A percentile compares a stretch with the other conserved stretches of the same genome.
Conservation (phyloP, 1,284 basidiomycete genomes). For the Takashimella koratensis region DNA sequence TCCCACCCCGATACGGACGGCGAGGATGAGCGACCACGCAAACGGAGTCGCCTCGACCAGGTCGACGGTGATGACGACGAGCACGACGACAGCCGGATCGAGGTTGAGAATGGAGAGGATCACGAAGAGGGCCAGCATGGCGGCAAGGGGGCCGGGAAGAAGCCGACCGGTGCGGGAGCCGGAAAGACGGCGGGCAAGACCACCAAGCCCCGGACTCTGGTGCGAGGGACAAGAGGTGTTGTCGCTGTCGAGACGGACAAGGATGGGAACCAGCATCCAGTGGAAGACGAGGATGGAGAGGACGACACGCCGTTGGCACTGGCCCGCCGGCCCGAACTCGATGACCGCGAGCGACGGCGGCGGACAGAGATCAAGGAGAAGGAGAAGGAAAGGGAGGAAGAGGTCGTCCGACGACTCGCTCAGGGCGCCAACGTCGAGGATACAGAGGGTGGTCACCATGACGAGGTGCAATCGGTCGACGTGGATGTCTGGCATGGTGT, state of each 20-base stretch:
- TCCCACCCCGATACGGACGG: slow-evolving; percentile 8
- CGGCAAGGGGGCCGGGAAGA: slow-evolving; percentile 17
- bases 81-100: slow-evolving; percentile 11
- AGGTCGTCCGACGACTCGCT: slow-evolving; percentile 68
- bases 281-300: slow-evolving; percentile 32
- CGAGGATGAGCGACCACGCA: slow-evolving; percentile 23
- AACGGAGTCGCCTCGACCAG: slow-evolving; percentile 8
- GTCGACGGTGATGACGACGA: slow-evolving; percentile 10
- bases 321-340: slow-evolving; percentile 35
- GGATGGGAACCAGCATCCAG: slow-evolving; percentile 27
- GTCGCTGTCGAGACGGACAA: slow-evolving; percentile 36
- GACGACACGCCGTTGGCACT: slow-evolving; percentile 32
- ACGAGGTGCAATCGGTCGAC: slow-evolving; percentile 15
- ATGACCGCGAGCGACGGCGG: slow-evolving; percentile 49
- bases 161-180: slow-evolving; percentile 2
- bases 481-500: slow-evolving; percentile 45
- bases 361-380: slow-evolving; percentile 53
- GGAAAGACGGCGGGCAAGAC: slow-evolving; percentile 28
- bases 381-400: slow-evolving; percentile 66
- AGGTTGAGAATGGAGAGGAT: slow-evolving; percentile 8
- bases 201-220: slow-evolving; percentile 35
- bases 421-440: slow-evolving; percentile 74
- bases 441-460: slow-evolving; percentile 7
- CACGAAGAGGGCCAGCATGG: slow-evolving; percentile 18
- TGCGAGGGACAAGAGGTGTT: slow-evolving; percentile 31